A percentile compares a stretch with the other conserved stretches of the same genome.
These are phyloP conservation scores for Rhynchosporium graminicola DNA, from an alignment of 2,329 filamentous ascomycete species.

Conservation along the genomic window DNA sequence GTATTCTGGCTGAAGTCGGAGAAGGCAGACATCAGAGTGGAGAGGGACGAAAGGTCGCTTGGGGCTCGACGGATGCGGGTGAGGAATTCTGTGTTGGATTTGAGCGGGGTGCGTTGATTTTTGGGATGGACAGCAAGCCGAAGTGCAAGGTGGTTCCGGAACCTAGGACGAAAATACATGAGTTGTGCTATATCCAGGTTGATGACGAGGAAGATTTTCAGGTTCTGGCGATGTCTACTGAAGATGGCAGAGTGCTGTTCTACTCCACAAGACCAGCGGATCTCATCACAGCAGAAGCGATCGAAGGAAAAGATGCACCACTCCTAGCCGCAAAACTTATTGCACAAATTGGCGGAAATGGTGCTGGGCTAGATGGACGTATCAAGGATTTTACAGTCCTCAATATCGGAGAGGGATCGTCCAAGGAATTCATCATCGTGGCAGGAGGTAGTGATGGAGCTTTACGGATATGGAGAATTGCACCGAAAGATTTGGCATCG, in stretches of 20 bases:
- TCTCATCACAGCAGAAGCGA: constrained; percentile 40
- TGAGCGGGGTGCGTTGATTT: constrained; percentile 81
- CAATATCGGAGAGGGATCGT: constrained; percentile 42
- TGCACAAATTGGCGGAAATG: constrained; percentile 76
- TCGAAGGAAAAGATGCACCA: constrained; percentile 46
- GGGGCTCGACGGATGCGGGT: constrained; percentile 70
- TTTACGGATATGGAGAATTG: constrained; percentile 74
- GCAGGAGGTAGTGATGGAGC: constrained; percentile 84
- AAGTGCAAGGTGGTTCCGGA: constrained; percentile 71
- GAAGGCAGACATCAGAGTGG: constrained; percentile 77
- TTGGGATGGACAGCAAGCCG: constrained; percentile 83
- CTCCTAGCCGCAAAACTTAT: constrained; percentile 65
- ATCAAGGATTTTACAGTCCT: constrained; percentile 85
- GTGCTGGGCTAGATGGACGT: constrained; percentile 67
- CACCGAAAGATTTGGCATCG: constrained; percentile 35
- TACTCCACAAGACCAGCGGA: constrained; percentile 66
- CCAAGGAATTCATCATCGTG: constrained; percentile 57
- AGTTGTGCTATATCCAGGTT: constrained; percentile 69
- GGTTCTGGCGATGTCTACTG: constrained; percentile 79
- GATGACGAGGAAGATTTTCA: constrained; percentile 50
- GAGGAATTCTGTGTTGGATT: constrained; percentile 90
- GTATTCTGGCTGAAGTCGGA: constrained; percentile 71
- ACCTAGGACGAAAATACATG: constrained; percentile 76
- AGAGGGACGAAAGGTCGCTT: constrained; percentile 79
- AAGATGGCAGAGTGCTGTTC: constrained; percentile 85